Evolutionary conservation across 441 rosid genomes (phyloP).

Genomic region (Lepidium campestre): DNA sequence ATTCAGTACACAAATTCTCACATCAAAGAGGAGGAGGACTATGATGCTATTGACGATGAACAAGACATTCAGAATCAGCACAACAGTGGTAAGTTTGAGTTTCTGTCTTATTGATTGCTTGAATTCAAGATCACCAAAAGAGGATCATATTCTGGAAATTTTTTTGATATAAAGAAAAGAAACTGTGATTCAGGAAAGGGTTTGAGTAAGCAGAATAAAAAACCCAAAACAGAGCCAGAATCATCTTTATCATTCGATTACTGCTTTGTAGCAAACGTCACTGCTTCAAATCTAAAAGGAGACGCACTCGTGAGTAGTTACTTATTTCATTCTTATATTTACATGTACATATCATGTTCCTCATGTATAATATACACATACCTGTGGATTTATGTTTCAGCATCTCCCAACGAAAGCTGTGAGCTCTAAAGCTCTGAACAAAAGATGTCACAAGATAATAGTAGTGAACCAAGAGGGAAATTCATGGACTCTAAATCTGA

Average conservation of each 20-base stretch:
- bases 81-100: background rate
- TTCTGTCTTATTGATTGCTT: background rate
- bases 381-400: background rate
- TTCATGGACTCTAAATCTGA: constrained; percentile 10
- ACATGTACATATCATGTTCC: background rate
- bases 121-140: background rate
- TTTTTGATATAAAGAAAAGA: background rate
- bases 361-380: background rate
- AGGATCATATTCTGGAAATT: background rate
- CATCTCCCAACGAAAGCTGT: constrained; percentile 4
- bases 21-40: background rate
- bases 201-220: background rate
- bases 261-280: constrained; percentile 17
- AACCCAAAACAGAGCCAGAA: background rate
- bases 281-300: background rate
- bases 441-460: background rate
- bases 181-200: constrained; percentile 1
- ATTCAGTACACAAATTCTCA: constrained; percentile 4
- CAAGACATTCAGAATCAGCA: background rate
- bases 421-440: constrained; percentile 9
- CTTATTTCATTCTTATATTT: background rate
- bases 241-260: background rate
- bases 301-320: constrained; percentile 15
- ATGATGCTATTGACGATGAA: background rate
- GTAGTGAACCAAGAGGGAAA: constrained; percentile 16